Conservation (phyloP, 306 rosid genomes). For the Trifolium subterraneum region DNA sequence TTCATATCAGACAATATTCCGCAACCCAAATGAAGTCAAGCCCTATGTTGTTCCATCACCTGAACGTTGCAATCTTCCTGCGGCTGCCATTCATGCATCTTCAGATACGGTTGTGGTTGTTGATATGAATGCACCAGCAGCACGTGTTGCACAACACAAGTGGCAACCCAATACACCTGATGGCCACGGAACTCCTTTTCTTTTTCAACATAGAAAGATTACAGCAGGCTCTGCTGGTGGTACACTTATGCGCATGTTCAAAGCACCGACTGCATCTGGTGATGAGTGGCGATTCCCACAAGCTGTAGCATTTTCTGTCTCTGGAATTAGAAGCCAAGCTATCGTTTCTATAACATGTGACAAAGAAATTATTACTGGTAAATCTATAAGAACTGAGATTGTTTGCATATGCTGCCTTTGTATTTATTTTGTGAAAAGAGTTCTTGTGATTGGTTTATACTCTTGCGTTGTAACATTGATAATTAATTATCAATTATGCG, state of each 20-base stretch:
- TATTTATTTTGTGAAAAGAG: constrained; percentile 25
- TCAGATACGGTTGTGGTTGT: constrained; percentile 83
- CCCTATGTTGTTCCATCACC: constrained; percentile 83
- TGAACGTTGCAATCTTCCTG: constrained; percentile 97
- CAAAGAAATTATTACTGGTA: constrained; percentile 90
- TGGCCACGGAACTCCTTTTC: constrained; percentile 98
- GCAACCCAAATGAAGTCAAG: constrained; percentile 88
- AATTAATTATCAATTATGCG: constrained; percentile 26
- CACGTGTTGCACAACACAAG: constrained; percentile 86
- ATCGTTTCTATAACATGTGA: constrained; percentile 81
- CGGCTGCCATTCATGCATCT: constrained; percentile 87
- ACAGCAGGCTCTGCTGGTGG: constrained; percentile 73
- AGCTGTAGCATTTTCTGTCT: constrained; percentile 79
- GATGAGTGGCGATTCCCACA: constrained; percentile 89
- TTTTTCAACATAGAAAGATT: constrained; percentile 87
- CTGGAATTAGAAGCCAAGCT: constrained; percentile 87
- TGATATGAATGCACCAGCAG: constrained; percentile 89
- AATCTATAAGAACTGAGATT: constrained; percentile 30
- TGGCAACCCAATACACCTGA: constrained; percentile 99
- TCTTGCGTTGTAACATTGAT: constrained; percentile 25
- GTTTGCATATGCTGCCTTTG: constrained; percentile 32
- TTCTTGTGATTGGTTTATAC: constrained; percentile 24
- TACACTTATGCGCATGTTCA: constrained; percentile 89
- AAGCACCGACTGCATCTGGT: constrained; percentile 67
- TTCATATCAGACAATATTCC: constrained; percentile 82